Conservation (phyloP, 2,329 filamentous ascomycete species). For the Scopulariopsis brevicaulis region DNA sequence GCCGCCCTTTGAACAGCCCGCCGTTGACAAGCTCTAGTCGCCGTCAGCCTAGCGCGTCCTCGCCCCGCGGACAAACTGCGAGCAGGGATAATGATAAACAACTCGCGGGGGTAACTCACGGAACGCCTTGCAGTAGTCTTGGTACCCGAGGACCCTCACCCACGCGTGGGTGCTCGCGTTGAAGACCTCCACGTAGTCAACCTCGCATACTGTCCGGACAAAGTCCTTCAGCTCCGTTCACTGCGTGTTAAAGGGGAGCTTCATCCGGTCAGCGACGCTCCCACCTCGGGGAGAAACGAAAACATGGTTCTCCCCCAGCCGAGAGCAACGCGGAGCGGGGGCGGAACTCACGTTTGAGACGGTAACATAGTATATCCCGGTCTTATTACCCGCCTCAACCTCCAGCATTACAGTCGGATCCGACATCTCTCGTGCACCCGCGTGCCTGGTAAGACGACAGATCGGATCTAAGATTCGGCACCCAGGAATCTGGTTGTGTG, state of each 20-base stretch:
- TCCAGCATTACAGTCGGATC: constrained; percentile 8
- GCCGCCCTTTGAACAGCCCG: constrained; percentile 28
- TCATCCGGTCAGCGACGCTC: constrained; percentile 5
- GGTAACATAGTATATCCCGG: constrained; percentile 24
- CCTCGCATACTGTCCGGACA: constrained; percentile 27
- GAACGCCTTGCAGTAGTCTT: constrained; percentile 34
- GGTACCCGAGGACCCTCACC: constrained; percentile 30
- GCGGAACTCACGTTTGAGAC: constrained; percentile 21
- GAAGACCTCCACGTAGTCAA: constrained; percentile 37
- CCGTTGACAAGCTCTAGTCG: constrained; percentile 23
- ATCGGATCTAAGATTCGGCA: neutral
- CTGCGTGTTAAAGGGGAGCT: constrained; percentile 35
- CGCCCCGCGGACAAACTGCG: too few species aligned
- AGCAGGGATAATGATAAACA: too few species aligned
- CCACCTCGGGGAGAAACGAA: neutral
- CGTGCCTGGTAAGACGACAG: neutral
- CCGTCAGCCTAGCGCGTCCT: neutral
- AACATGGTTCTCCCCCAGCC: neutral
- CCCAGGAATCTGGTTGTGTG: neutral
- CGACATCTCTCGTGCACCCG: constrained; percentile 9
- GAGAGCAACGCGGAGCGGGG: neutral
- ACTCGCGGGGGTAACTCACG: constrained; percentile 18
- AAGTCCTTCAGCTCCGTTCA: constrained; percentile 38
- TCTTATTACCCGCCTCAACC: constrained; percentile 18
- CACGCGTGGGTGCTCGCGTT: constrained; percentile 34